Base-by-base conservation (phyloP, 345 rosid species). In the Chamaenerion angustifolium region DNA sequence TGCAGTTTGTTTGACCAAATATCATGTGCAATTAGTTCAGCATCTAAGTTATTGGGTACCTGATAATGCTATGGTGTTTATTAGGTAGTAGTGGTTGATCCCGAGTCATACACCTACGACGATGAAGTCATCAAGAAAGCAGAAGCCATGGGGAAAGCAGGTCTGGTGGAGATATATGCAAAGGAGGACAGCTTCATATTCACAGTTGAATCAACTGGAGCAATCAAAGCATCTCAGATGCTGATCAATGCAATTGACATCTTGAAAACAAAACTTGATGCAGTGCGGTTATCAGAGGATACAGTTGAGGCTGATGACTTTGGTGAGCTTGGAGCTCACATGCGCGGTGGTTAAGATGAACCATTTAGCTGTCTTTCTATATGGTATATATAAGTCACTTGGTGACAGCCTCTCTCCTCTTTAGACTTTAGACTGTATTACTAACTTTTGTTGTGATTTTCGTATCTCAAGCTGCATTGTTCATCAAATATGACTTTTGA, bases 311-410 rank as follows among this genome's bases (percentile, higher is more conserved):
- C 94, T 0, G 96, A 88, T 70, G 99, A 93, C 61, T 93, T 88
- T 70, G 99, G 95, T 21, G 99, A 93, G 68, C 94, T 88, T 8
- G 94, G 99, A 50, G 99, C 94, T 6, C 99, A 92, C 57, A 77
- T 88, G 99, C 94, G 86, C 2, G 99, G 83, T 57, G 99, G 96
- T 45, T 88, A 71, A 5, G 37, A 7, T 31, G 37, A 7, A 31
- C 37, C 37, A 23, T 23, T 23, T 23, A 23, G 27, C 27, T 23
- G 2, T 31, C 37, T 31, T 31, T 31, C 37, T 31, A 7, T 4
- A 31, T 31, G 8, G 37, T 31, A 31, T 31, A 31, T 31, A 31
- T 31, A 31, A 31, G 37, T 31, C 37, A 8, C 37, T 31, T 1
- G 37, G 37, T 31, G 37, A 31, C 37, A 31, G 37, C 17, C 31